Conservation (phyloP, 768 basidiomycete genomes). For the Exidia glandulosa region DNA sequence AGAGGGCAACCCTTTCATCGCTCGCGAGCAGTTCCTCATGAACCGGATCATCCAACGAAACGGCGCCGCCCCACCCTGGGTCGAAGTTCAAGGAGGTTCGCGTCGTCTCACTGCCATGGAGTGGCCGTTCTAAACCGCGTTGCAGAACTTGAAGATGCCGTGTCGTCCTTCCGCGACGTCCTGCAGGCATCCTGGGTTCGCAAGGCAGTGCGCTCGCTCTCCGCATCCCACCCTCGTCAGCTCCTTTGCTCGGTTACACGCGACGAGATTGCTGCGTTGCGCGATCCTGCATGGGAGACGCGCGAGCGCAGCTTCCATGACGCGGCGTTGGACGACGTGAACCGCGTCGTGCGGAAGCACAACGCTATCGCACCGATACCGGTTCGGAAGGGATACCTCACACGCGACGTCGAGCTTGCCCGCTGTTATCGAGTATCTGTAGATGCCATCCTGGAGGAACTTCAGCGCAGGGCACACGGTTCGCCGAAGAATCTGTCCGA, state of each 20-base stretch:
- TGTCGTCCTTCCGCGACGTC: conserved; percentile 50
- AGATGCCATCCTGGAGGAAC: too few relatives aligned
- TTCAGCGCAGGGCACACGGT: too few relatives aligned
- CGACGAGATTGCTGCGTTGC: conserved; percentile 31
- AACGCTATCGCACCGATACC: conserved; percentile 71
- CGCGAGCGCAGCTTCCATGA: conserved; percentile 62
- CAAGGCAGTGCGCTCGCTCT: conserved; percentile 55
- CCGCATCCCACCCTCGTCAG: conserved; percentile 28
- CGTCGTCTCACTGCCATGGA: too few relatives aligned
- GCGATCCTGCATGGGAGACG: conserved; percentile 61
- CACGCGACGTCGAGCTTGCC: too few relatives aligned
- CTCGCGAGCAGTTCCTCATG: conserved; percentile 71
- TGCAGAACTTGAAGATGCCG: too few relatives aligned
- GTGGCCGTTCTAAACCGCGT: too few relatives aligned
- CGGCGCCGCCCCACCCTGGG: conserved; percentile 79
- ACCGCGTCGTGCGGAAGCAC: conserved; percentile 65
- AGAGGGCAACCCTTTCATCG: conserved; percentile 55
- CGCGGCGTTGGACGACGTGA: conserved; percentile 56
- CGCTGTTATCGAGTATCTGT: too few relatives aligned
- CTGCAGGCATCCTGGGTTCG: conserved; percentile 63
- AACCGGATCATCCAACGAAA: conserved; percentile 76
- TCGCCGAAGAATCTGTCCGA: too few relatives aligned
- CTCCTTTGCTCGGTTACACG: conserved; percentile 25
- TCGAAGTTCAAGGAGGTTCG: conserved; percentile 65
- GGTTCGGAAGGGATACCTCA: conserved; percentile 38